Percentiles rank a stretch among this genome's conserved stretches.
phyloP scores from a whole-genome alignment of 73 alveolate genomes.

The Symbiodinium pilosum region DNA sequence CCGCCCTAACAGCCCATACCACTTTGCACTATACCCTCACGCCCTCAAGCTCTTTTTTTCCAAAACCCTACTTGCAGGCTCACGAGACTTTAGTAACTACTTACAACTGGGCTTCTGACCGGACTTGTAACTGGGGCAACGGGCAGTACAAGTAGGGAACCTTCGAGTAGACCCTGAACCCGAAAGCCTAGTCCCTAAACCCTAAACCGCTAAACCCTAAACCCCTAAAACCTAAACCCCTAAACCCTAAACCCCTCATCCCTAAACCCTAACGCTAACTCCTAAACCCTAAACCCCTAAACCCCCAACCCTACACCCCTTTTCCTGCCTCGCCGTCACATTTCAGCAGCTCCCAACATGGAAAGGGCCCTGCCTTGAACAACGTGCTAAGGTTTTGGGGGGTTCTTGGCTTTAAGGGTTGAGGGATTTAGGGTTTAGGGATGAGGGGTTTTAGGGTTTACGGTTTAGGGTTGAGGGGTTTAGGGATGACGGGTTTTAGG shows the following conservation, averaged over 20 bases:
- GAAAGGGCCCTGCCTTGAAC: conserved; percentile 47
- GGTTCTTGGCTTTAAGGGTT: too few relatives aligned
- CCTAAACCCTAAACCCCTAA: not conserved
- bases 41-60: not conserved
- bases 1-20: not conserved
- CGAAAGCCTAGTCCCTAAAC: not conserved
- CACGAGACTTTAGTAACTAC: too few relatives aligned
- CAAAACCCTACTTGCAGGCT: not conserved
- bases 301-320: not conserved
- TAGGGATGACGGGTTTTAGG: not conserved
- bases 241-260: not conserved
- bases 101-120: too few relatives aligned
- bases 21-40: not conserved
- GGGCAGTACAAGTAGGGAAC: too few relatives aligned
- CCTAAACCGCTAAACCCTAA: not conserved
- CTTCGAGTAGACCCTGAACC: not conserved
- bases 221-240: not conserved
- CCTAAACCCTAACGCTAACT: not conserved
- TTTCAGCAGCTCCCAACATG: conserved; percentile 91
- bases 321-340: conserved; percentile 77
- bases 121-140: too few relatives aligned
- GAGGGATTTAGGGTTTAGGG: not conserved
- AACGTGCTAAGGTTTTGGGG: not conserved
- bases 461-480: too few relatives aligned
- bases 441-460: not conserved